These are phyloP conservation scores for Coccomyxa sp. DNA, from an alignment of 139 green algal genomes.

Conservation along the genomic window DNA sequence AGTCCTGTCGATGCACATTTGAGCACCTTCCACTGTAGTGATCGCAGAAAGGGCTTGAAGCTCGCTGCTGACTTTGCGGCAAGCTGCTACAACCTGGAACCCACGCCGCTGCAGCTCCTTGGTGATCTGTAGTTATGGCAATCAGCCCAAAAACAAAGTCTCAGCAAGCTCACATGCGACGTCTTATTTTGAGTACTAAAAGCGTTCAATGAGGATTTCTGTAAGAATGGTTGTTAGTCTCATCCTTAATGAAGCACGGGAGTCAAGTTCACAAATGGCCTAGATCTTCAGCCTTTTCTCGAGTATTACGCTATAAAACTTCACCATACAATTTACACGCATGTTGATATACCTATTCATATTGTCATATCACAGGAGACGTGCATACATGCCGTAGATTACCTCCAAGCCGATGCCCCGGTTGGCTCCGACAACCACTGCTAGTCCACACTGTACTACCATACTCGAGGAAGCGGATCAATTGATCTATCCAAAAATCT, in stretches of 20 bases:
- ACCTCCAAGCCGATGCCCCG: constrained; percentile 45
- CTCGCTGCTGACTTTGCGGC: constrained; percentile 24
- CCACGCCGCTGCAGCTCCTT: constrained; percentile 28
- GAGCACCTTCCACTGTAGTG: constrained; percentile 19
- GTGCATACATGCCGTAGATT: neutral
- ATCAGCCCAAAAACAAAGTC: too few relatives aligned
- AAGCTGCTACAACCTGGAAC: constrained; percentile 37
- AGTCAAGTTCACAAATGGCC: neutral
- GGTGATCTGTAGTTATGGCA: constrained; percentile 25
- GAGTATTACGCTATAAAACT: too few relatives aligned
- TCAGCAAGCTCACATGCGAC: too few relatives aligned
- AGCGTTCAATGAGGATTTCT: too few relatives aligned
- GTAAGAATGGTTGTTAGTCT: too few relatives aligned
- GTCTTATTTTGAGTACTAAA: too few relatives aligned
- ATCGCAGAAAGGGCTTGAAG: constrained; percentile 14
- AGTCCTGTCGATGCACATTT: neutral
- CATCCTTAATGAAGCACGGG: neutral
- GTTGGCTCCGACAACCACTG: constrained; percentile 29
- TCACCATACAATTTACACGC: too few relatives aligned
- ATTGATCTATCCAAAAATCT: too few relatives aligned
- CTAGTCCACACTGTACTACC: neutral
- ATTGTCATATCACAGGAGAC: neutral
- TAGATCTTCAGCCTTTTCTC: too few relatives aligned
- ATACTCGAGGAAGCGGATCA: neutral
- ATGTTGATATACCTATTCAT: neutral